phyloP scores from a whole-genome alignment of 768 basidiomycete genomes.

The Lenzites betulinus region DNA sequence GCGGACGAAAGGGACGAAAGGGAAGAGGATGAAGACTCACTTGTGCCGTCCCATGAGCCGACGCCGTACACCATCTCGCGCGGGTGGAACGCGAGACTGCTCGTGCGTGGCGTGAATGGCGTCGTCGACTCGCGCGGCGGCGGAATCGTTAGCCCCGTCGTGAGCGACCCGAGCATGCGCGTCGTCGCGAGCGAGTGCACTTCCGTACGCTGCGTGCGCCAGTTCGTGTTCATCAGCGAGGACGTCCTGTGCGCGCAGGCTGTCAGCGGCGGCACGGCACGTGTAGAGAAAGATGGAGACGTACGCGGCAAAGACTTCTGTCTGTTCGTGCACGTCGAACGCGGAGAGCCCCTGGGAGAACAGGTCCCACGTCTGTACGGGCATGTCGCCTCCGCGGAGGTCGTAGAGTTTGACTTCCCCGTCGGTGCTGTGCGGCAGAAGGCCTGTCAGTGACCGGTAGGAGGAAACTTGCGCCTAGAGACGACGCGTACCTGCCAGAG shows the following conservation, averaged over 20 bases:
- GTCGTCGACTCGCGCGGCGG: conserved; percentile 59
- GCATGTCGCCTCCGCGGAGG: conserved; percentile 61
- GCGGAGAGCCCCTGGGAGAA: conserved; percentile 75
- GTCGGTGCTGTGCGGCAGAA: conserved; percentile 57
- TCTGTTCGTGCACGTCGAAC: conserved; percentile 84
- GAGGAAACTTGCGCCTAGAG: neutral
- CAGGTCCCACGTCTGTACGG: conserved; percentile 63
- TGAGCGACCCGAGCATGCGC: conserved; percentile 46
- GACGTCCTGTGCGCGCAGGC: conserved; percentile 50
- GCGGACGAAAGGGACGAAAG: neutral
- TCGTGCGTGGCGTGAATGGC: conserved; percentile 60
- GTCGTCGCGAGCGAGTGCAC: conserved; percentile 57
- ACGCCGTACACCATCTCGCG: conserved; percentile 81
- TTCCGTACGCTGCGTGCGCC: conserved; percentile 64
- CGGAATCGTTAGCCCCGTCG: conserved; percentile 56
- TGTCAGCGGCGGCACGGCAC: conserved; percentile 12
- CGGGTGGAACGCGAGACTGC: conserved; percentile 79
- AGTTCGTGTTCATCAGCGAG: conserved; percentile 57
- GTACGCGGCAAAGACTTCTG: conserved; percentile 85
- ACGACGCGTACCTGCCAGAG: conserved; percentile 74
- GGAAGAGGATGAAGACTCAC: conserved; percentile 26
- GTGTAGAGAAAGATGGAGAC: conserved; percentile 31
- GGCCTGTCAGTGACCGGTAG: neutral
- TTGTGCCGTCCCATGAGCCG: conserved; percentile 69
- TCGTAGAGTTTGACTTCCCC: conserved; percentile 95